phyloP scores from a whole-genome alignment of 2,329 filamentous ascomycete genomes.

The Pseudogymnoascus sp. region DNA sequence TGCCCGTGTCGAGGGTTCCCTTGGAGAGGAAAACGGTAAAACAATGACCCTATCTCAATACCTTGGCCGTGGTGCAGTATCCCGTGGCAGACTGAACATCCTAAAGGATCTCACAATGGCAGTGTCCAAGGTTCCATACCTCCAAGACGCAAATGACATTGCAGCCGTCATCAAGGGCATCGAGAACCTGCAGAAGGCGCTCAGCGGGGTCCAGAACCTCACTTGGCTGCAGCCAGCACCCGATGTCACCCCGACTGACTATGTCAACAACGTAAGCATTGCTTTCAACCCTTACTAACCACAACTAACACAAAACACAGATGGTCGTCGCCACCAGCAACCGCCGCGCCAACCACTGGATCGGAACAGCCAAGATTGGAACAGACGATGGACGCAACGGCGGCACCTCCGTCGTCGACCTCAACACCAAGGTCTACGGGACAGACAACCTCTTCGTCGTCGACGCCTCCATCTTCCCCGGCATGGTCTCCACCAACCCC shows the following conservation, averaged over 20 bases:
- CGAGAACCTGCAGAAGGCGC: constrained; percentile 47
- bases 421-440: constrained; percentile 55
- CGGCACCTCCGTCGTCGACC: constrained; percentile 53
- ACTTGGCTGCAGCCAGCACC: constrained; percentile 46
- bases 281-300: not conserved
- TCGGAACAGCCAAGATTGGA: constrained; percentile 53
- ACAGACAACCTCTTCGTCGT: constrained; percentile 62
- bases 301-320: constrained; percentile 5
- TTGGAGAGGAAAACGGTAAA: constrained; percentile 18
- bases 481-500: constrained; percentile 61
- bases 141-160: constrained; percentile 46
- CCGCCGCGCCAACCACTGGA: constrained; percentile 42
- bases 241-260: constrained; percentile 45
- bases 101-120: constrained; percentile 47
- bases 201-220: constrained; percentile 45
- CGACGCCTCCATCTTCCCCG: constrained; percentile 61
- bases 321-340: constrained; percentile 25
- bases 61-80: constrained; percentile 54
- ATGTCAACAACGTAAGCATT: constrained; percentile 40
- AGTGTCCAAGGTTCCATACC: constrained; percentile 52
- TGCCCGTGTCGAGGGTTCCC: constrained; percentile 47
- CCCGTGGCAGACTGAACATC: constrained; percentile 53
- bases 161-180: constrained; percentile 55
- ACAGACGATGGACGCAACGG: constrained; percentile 43
- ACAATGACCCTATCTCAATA: constrained; percentile 44